Evolutionary conservation across 1,139 yeast genomes (phyloP).

Genomic region (Geotrichum australiense): DNA sequence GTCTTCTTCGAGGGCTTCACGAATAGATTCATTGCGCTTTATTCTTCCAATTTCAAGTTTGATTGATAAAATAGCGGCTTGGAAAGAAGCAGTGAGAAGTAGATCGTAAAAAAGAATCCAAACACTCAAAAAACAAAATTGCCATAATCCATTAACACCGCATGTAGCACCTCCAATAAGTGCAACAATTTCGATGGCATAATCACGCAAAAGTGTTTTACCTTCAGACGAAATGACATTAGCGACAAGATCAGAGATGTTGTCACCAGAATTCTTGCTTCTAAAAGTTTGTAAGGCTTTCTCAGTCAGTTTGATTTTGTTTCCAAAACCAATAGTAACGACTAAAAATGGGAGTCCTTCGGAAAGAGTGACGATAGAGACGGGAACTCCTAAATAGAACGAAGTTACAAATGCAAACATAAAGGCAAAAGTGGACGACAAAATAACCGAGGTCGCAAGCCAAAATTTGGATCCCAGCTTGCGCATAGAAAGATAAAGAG

Average conservation of each 20-base stretch:
- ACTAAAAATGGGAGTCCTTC: slow-evolving; percentile 95
- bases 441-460: slow-evolving; percentile 76
- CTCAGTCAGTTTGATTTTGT: slow-evolving; percentile 70
- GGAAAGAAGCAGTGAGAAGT: slow-evolving; percentile 72
- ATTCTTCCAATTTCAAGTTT: slow-evolving; percentile 88
- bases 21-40: slow-evolving; percentile 73
- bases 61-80: slow-evolving; percentile 75
- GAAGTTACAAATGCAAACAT: slow-evolving; percentile 73
- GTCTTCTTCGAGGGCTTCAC: slow-evolving; percentile 86
- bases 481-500: slow-evolving; percentile 76
- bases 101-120: slow-evolving; percentile 69
- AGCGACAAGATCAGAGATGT: slow-evolving; percentile 36
- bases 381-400: slow-evolving; percentile 38
- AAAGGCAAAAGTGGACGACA: slow-evolving; percentile 81
- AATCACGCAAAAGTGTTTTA: slow-evolving; percentile 69
- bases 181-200: slow-evolving; percentile 66
- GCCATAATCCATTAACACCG: slow-evolving; percentile 56
- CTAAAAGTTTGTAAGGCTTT: slow-evolving; percentile 41
- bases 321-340: slow-evolving; percentile 88
- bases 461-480: slow-evolving; percentile 78
- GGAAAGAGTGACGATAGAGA: slow-evolving; percentile 68
- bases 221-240: slow-evolving; percentile 64
- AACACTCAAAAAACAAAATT: slow-evolving; percentile 75
- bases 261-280: slow-evolving; percentile 21
- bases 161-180: slow-evolving; percentile 67